A percentile compares a stretch with the other conserved stretches of the same genome.
phyloP scores from a whole-genome alignment of 1,139 yeast species.

The Chernovozyma sophiae-reginae region DNA sequence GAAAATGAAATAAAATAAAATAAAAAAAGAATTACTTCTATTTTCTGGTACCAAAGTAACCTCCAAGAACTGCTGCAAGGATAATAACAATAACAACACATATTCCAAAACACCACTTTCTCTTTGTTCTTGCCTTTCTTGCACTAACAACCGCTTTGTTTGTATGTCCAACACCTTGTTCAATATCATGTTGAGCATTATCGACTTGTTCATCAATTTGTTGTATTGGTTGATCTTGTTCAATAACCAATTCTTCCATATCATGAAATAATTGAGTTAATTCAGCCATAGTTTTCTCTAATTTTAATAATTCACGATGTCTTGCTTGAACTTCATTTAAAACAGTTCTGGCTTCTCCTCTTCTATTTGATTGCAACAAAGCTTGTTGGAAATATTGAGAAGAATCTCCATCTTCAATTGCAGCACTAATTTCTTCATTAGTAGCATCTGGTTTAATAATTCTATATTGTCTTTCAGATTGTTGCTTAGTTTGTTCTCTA shows the following conservation, averaged over 20 bases:
- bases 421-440: conserved; percentile 76
- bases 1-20: too few species aligned
- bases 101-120: conserved; percentile 79
- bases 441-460: conserved; percentile 93
- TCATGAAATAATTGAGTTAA: conserved; percentile 91
- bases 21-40: too few species aligned
- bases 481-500: conserved; percentile 78
- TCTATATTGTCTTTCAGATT: conserved; percentile 89
- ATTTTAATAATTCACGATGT: conserved; percentile 91
- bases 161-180: conserved; percentile 93
- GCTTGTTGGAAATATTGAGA: conserved; percentile 96
- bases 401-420: conserved; percentile 78
- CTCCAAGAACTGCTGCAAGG: conserved; percentile 63
- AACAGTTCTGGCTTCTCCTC: conserved; percentile 96
- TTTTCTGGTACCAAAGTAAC: conserved; percentile 29
- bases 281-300: conserved; percentile 95
- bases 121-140: conserved; percentile 86
- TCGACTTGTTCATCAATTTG: conserved; percentile 79
- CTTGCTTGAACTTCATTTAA: conserved; percentile 94
- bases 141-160: conserved; percentile 87
- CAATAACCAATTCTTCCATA: conserved; percentile 94
- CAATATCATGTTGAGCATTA: conserved; percentile 84
- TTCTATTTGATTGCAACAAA: conserved; percentile 82
- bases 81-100: conserved; percentile 55
- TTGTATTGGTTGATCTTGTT: conserved; percentile 87